Conservation (phyloP, 331 rosid genomes). For the Rosa hybrid region DNA sequence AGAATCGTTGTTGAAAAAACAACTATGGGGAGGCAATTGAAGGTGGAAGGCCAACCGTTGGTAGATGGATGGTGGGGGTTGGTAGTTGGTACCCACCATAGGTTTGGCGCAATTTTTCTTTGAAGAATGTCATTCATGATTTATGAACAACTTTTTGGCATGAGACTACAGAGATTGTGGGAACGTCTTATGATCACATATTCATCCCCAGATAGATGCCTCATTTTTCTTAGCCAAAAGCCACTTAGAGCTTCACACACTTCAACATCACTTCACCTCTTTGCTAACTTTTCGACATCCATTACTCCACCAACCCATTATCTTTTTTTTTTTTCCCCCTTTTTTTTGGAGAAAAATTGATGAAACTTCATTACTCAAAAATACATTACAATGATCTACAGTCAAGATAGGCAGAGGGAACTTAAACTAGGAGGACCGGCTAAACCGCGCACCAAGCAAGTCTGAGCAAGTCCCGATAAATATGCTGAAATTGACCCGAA, state of each 20-base stretch:
- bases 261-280: background rate
- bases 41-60: background rate
- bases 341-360: no score
- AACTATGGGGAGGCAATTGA: background rate
- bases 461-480: no score
- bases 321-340: rapidly evolving
- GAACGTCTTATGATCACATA: background rate
- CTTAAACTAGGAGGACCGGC: background rate
- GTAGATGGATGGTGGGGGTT: background rate
- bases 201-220: background rate
- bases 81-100: background rate
- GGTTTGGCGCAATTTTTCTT: background rate
- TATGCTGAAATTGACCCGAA: no score
- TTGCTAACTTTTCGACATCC: background rate
- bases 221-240: background rate
- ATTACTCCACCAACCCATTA: background rate
- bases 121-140: background rate
- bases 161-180: background rate
- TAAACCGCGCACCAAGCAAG: no score
- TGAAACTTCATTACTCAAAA: background rate
- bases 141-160: background rate
- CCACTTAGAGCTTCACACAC: background rate
- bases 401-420: background rate
- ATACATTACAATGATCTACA: no score
- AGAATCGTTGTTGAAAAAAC: background rate